A percentile compares a stretch with the other conserved stretches of the same genome.
These are phyloP conservation scores for Cenchrus fungigraminus DNA, from an alignment of 176 grass and related monocot species.

Conservation along the genomic window DNA sequence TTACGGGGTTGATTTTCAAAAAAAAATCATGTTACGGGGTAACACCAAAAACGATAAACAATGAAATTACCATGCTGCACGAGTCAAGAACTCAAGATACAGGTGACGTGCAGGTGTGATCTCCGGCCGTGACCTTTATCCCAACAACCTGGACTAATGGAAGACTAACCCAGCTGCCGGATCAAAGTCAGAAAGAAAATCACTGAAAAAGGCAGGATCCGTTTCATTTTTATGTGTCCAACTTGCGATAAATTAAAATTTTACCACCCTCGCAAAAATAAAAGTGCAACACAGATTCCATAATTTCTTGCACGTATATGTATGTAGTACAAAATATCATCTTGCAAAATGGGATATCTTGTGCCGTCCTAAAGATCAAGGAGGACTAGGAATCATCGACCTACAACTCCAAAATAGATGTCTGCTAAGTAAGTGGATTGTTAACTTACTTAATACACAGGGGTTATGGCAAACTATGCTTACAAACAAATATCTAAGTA, in stretches of 20 bases:
- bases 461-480: too few relatives aligned
- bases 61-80: neutral
- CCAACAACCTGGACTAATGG: constrained; percentile 27
- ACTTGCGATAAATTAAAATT: constrained; percentile 2
- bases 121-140: neutral
- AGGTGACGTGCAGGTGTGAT: constrained; percentile 30
- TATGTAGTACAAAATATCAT: too few relatives aligned
- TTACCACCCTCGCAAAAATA: neutral
- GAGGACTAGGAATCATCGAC: too few relatives aligned
- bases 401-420: too few relatives aligned
- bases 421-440: too few relatives aligned
- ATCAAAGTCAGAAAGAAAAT: neutral
- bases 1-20: too few relatives aligned
- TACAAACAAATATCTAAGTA: too few relatives aligned
- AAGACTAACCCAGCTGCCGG: neutral
- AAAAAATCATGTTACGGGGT: neutral
- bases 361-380: too few relatives aligned
- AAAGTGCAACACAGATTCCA: too few relatives aligned
- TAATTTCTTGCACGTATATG: neutral
- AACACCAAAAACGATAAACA: neutral
- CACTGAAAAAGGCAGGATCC: neutral
- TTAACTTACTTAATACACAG: too few relatives aligned
- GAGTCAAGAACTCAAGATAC: constrained; percentile 16
- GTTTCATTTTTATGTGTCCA: neutral
- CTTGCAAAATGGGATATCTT: too few relatives aligned